Conservation (phyloP, 352 stramenopile genomes). For the Globisporangium okanoganense region DNA sequence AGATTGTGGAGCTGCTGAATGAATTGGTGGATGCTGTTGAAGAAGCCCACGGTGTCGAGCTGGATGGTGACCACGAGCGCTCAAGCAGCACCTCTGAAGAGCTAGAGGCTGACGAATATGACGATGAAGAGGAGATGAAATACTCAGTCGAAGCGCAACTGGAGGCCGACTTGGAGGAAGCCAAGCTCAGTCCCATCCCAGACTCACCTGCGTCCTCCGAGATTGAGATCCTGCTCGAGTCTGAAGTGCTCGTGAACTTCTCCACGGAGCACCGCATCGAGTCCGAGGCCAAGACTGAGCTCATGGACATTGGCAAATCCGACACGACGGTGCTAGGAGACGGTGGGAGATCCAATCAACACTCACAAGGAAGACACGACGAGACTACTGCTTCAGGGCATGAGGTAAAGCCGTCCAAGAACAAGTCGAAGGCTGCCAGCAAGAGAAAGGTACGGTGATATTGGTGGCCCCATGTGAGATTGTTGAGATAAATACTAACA, state of each 20-base stretch:
- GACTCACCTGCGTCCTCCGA: neutral
- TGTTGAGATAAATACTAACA: neutral
- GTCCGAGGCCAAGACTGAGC: constrained; percentile 20
- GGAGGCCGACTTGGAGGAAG: constrained; percentile 3
- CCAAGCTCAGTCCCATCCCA: neutral
- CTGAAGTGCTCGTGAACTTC: constrained; percentile 4
- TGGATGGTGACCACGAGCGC: constrained; percentile 18
- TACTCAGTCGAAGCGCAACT: neutral
- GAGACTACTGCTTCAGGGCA: constrained; percentile 6
- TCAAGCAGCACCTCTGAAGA: neutral
- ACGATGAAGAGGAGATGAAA: constrained; percentile 3
- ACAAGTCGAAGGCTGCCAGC: constrained; percentile 16
- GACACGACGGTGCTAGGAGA: constrained; percentile 15
- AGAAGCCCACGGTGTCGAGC: neutral
- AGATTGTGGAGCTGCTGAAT: constrained; percentile 25
- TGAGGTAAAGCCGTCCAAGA: constrained; percentile 9
- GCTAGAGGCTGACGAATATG: constrained; percentile 6
- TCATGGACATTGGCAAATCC: constrained; percentile 25
- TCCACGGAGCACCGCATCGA: constrained; percentile 11
- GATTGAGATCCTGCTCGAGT: constrained; percentile 3
- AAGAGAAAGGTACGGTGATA: constrained; percentile 12
- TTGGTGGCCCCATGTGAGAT: neutral
- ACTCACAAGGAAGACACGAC: constrained; percentile 5
- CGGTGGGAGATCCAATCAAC: neutral
- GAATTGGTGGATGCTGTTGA: constrained; percentile 19